These are phyloP conservation scores for Talaromyces sp. DNA, from an alignment of 2,329 filamentous ascomycete species.

Conservation along the genomic window DNA sequence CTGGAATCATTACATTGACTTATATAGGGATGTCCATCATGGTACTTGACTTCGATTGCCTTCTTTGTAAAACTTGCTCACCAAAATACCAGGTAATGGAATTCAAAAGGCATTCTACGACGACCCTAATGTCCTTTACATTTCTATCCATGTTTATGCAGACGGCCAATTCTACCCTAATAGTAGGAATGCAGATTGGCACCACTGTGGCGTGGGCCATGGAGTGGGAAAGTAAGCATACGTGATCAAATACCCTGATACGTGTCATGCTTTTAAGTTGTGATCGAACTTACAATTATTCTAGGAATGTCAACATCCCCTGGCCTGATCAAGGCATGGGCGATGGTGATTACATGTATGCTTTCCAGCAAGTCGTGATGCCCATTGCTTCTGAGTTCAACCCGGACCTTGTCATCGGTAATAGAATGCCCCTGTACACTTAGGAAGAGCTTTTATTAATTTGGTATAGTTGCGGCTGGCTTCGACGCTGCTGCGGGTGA, in stretches of 20 bases:
- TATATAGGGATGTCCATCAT: slow-evolving; percentile 67
- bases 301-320: slow-evolving; percentile 68
- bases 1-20: background rate
- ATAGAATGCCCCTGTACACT: slow-evolving; percentile 16
- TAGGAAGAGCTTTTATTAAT: slow-evolving; percentile 12
- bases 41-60: slow-evolving; percentile 40
- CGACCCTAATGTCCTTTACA: slow-evolving; percentile 92
- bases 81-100: slow-evolving; percentile 69
- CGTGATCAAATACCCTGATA: too few species aligned
- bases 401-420: slow-evolving; percentile 83
- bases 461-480: slow-evolving; percentile 72
- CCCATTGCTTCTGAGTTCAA: slow-evolving; percentile 92
- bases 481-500: slow-evolving; percentile 96
- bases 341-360: slow-evolving; percentile 94
- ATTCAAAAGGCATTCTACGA: slow-evolving; percentile 96
- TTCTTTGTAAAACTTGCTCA: slow-evolving; percentile 25
- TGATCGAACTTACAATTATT: background rate
- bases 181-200: slow-evolving; percentile 59
- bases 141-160: slow-evolving; percentile 88
- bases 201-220: slow-evolving; percentile 60
- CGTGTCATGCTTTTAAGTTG: too few species aligned
- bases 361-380: slow-evolving; percentile 95
- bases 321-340: slow-evolving; percentile 78
- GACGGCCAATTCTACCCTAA: slow-evolving; percentile 83
- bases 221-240: background rate